These are phyloP conservation scores for Lepiota subincarnata DNA, from an alignment of 768 basidiomycete genomes.

Conservation along the genomic window DNA sequence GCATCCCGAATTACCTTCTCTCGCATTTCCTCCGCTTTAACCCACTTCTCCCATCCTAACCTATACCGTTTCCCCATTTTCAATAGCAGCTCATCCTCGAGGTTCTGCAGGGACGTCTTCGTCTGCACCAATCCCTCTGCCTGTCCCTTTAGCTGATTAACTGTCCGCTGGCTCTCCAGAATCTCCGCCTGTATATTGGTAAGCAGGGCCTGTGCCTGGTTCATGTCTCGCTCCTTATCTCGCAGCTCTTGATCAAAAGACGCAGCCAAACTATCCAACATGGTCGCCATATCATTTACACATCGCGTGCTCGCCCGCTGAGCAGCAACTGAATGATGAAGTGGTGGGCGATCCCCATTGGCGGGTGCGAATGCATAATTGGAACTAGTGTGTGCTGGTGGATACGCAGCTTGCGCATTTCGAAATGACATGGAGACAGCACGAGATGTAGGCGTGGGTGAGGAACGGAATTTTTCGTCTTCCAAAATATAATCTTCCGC, in stretches of 20 bases:
- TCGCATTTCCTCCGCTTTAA: constrained; percentile 76
- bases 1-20: constrained; percentile 66
- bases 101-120: constrained; percentile 50
- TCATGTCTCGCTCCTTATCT: constrained; percentile 88
- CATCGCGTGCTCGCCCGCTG: constrained; percentile 84
- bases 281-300: constrained; percentile 77
- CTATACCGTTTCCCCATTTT: constrained; percentile 84
- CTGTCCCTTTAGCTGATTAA: constrained; percentile 63
- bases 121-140: constrained; percentile 62
- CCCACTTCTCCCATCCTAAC: constrained; percentile 91
- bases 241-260: constrained; percentile 90
- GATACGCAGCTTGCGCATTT: constrained; percentile 60
- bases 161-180: constrained; percentile 75
- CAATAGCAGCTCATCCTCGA: constrained; percentile 61
- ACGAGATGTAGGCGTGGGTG: constrained; percentile 75
- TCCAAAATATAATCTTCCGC: constrained; percentile 99
- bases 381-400: constrained; percentile 37
- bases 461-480: constrained; percentile 94
- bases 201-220: constrained; percentile 84
- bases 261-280: constrained; percentile 84
- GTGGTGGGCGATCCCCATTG: constrained; percentile 61
- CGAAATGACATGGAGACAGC: constrained; percentile 67
- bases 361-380: constrained; percentile 42
- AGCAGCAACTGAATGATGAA: constrained; percentile 83
- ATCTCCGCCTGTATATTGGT: constrained; percentile 88